phyloP scores from a whole-genome alignment of 176 grass and related monocot genomes.

The Oryza brachyantha region DNA sequence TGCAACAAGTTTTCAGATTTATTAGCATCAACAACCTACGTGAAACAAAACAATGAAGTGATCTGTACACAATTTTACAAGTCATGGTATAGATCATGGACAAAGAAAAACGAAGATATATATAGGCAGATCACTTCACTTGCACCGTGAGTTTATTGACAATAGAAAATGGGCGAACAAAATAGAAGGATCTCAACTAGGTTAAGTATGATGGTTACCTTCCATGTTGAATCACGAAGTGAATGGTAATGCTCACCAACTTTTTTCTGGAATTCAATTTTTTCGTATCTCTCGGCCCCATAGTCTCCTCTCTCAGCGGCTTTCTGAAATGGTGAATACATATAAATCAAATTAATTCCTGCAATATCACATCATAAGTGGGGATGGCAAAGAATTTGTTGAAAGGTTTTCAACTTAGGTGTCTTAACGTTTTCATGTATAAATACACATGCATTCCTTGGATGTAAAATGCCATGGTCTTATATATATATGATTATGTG shows the following conservation, averaged over 20 bases:
- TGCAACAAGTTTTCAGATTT: too few species aligned
- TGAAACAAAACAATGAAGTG: constrained; percentile 20
- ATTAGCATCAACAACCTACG: constrained; percentile 55
- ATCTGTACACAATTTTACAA: not conserved
- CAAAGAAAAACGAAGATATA: not conserved
- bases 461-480: not conserved
- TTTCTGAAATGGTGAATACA: constrained; percentile 56
- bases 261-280: constrained; percentile 81
- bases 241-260: constrained; percentile 74
- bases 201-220: constrained; percentile 47
- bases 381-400: not conserved
- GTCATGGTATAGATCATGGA: not conserved
- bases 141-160: not conserved
- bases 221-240: constrained; percentile 69
- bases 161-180: constrained; percentile 5
- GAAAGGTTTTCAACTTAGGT: not conserved
- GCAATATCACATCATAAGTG: not conserved
- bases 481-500: not conserved
- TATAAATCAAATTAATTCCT: not conserved
- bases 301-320: constrained; percentile 89
- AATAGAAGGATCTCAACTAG: not conserved
- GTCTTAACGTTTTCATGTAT: not conserved
- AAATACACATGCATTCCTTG: not conserved
- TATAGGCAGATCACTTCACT: not conserved
- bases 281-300: constrained; percentile 83